A percentile compares a stretch with the other conserved stretches of the same genome.
phyloP scores from a whole-genome alignment of 139 green algal species.

The Ettlia oleoabundans region DNA sequence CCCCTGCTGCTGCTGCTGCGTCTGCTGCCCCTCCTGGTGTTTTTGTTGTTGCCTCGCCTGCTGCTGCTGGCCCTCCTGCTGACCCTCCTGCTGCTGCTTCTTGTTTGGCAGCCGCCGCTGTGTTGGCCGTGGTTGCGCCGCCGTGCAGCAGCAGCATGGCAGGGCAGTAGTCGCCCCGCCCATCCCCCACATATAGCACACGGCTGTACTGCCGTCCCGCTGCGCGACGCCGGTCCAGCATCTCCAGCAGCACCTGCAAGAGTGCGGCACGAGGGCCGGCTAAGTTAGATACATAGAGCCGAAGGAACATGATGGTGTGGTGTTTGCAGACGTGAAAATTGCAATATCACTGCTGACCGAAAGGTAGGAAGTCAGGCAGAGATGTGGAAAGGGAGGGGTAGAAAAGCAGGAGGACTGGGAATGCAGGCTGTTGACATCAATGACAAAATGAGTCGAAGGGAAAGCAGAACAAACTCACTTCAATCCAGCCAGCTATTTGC shows the following conservation, averaged over 20 bases:
- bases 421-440: too few species aligned
- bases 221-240: constrained; percentile 11
- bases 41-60: not conserved
- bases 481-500: not conserved
- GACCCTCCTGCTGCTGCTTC: not conserved
- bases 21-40: not conserved
- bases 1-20: not conserved
- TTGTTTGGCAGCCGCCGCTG: not conserved
- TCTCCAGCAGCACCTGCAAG: constrained; percentile 29
- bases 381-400: too few species aligned
- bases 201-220: constrained; percentile 5
- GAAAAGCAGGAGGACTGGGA: too few species aligned
- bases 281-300: too few species aligned
- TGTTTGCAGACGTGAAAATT: too few species aligned
- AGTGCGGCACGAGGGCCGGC: too few species aligned
- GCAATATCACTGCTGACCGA: too few species aligned
- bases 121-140: not conserved
- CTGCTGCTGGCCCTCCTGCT: not conserved
- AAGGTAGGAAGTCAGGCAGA: too few species aligned
- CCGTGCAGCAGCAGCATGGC: constrained; percentile 26
- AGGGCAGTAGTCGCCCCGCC: constrained; percentile 42
- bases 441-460: too few species aligned
- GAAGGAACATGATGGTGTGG: not conserved
- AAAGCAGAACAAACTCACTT: too few species aligned
- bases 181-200: constrained; percentile 50